Evolutionary conservation across 768 basidiomycete species (phyloP).

Genomic region (Dioszegia hungarica): DNA sequence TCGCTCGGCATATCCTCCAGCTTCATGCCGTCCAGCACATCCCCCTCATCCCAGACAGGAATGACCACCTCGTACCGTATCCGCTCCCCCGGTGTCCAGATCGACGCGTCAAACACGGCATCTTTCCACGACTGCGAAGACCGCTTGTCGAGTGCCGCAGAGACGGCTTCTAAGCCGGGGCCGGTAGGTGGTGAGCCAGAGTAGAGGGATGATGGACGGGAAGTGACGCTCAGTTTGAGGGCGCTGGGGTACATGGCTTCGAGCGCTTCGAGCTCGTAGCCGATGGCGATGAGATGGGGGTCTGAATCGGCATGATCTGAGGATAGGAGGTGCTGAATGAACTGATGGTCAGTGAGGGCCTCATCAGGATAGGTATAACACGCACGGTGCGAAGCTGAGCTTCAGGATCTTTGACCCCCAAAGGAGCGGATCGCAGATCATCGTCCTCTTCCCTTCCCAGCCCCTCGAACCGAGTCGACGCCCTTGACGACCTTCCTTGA

Average conservation of each 20-base stretch:
- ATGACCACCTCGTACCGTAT: slow-evolving; percentile 44
- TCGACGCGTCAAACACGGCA: slow-evolving; percentile 17
- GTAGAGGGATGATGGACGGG: slow-evolving; percentile 24
- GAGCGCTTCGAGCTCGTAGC: slow-evolving; percentile 47
- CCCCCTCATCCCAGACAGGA: slow-evolving; percentile 40
- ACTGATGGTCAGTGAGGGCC: slow-evolving; percentile 11
- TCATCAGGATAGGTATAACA: not conserved
- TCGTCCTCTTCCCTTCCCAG: not conserved
- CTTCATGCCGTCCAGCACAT: slow-evolving; percentile 19
- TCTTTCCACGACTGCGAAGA: slow-evolving; percentile 23
- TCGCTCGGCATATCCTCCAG: slow-evolving; percentile 13
- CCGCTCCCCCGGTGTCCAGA: slow-evolving; percentile 29
- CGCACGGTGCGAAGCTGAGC: slow-evolving; percentile 17
- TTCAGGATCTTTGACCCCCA: slow-evolving; percentile 16
- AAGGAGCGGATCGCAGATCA: slow-evolving; percentile 14
- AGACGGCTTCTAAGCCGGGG: not conserved
- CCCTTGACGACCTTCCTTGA: not conserved
- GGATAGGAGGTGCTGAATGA: slow-evolving; percentile 34
- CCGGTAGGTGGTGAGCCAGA: slow-evolving; percentile 3
- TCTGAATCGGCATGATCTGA: slow-evolving; percentile 30
- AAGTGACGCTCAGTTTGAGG: slow-evolving; percentile 25
- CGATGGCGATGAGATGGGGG: slow-evolving; percentile 36
- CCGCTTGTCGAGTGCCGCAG: not conserved
- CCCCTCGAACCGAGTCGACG: not conserved
- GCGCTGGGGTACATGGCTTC: slow-evolving; percentile 36